Percentiles rank a stretch among this genome's conserved stretches.
phyloP scores from a whole-genome alignment of 192 early-diverging fungal genomes.

The Coemansia sp. region DNA sequence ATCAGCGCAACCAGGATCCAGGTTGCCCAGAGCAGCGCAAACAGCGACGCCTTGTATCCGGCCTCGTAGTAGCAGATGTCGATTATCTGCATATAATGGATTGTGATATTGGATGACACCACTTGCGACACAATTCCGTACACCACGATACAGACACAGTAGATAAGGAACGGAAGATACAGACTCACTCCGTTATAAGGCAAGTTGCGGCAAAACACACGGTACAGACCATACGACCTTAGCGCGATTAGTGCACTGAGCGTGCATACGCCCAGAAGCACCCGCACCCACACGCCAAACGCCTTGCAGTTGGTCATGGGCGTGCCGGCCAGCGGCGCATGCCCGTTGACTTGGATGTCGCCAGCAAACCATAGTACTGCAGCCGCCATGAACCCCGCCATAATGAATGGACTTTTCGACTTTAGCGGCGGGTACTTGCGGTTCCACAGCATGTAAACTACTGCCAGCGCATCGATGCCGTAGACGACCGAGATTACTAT shows the following conservation, averaged over 20 bases:
- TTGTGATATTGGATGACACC: conserved; percentile 5
- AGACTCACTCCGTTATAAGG: conserved; percentile 32
- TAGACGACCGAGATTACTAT: conserved; percentile 16
- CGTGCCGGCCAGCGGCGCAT: conserved; percentile 13
- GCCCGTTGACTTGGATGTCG: conserved; percentile 38
- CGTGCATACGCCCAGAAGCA: conserved; percentile 33
- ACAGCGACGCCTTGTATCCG: conserved; percentile 33
- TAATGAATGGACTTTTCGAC: conserved; percentile 39
- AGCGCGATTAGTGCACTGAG: conserved; percentile 32
- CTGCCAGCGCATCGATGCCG: conserved; percentile 18
- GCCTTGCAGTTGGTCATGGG: conserved; percentile 31
- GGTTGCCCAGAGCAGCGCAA: conserved; percentile 37
- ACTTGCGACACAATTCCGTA: conserved; percentile 37
- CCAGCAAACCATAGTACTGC: conserved; percentile 30
- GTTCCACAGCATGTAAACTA: conserved; percentile 27
- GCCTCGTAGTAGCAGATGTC: conserved; percentile 34
- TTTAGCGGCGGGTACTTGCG: conserved; percentile 43
- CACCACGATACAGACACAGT: conserved; percentile 11
- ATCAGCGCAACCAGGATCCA: conserved; percentile 27
- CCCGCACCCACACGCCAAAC: conserved; percentile 45
- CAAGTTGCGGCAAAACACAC: conserved; percentile 30
- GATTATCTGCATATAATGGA: conserved; percentile 15
- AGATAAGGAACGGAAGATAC: conserved; percentile 24
- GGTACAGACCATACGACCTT: conserved; percentile 29
- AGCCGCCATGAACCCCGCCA: conserved; percentile 13